Evolutionary conservation across 306 rosid genomes (phyloP).

Genomic region (Mucuna pruriens): DNA sequence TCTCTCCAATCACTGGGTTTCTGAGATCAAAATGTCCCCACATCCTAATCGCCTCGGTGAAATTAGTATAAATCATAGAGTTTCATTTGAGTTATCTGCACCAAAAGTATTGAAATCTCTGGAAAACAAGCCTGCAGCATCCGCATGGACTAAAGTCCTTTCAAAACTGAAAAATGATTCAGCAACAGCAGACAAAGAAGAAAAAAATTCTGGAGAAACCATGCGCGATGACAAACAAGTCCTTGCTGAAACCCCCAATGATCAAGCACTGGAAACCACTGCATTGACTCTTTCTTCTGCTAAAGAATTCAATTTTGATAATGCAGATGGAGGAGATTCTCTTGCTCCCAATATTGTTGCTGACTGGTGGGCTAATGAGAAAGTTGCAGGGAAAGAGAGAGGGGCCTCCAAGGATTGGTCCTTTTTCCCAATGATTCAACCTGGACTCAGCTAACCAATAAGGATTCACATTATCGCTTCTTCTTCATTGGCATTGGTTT

Average conservation of each 20-base stretch:
- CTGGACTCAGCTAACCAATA: conserved; percentile 57
- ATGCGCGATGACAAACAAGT: conserved; percentile 23
- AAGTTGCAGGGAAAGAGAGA: conserved; percentile 63
- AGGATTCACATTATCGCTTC: conserved; percentile 38
- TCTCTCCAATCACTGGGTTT: conserved; percentile 41
- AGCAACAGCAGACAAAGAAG: conserved; percentile 40
- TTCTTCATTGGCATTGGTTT: conserved; percentile 31
- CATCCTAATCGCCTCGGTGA: conserved; percentile 39
- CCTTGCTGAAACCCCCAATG: conserved; percentile 49
- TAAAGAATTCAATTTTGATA: conserved; percentile 88
- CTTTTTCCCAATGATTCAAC: conserved; percentile 81
- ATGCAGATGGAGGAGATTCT: conserved; percentile 78
- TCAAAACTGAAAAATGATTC: conserved; percentile 37
- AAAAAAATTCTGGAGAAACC: conserved; percentile 30
- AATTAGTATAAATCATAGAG: conserved; percentile 45
- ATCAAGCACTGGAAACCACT: conserved; percentile 38
- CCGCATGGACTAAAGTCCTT: conserved; percentile 40
- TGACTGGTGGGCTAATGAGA: conserved; percentile 95
- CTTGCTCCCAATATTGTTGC: conserved; percentile 53
- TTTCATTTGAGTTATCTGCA: conserved; percentile 51
- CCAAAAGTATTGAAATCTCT: conserved; percentile 35
- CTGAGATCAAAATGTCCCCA: conserved; percentile 49
- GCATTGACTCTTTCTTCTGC: conserved; percentile 64
- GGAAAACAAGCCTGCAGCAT: conserved; percentile 47
- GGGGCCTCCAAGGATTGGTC: conserved; percentile 68